Base-by-base conservation (phyloP, 202 grass and related monocot species). In the Hordeum pubiflorum region DNA sequence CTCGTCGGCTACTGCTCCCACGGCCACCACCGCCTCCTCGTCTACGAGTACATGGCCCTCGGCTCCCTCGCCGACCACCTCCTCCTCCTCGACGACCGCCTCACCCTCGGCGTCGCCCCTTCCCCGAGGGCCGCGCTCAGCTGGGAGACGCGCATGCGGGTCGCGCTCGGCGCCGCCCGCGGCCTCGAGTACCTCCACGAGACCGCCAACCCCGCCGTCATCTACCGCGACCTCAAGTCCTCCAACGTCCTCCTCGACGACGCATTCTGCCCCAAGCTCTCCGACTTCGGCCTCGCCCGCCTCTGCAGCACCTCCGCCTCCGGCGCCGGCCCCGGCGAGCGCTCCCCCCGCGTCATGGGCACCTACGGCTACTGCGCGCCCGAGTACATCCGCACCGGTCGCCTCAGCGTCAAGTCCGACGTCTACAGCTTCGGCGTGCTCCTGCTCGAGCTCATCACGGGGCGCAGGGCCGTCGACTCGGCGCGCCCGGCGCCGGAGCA, bases 221-320 rank as follows among this genome's bases (percentile, higher is more conserved):
- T 73, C 69, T 73, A 73, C 69, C 69, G 69, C 15, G 69, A 73
- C 69, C 69, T 73, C 44, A 73, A 73, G 69, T 32, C 69, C 69
- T 73, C 69, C 14, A 73, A 73, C 69, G 69, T 98, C 38, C 83
- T 98, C 29, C 82, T 98, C 3, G 92, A 93, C 58, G 65, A 91
- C 86, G 77, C 74, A 1, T 95, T 82, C 86, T 91, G 92, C 78
- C 86, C 95, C 55, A 93, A 91, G 82, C 82, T 95, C 63, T 95
- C 95, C 56, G 95, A 98, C 85, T 98, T 98, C 72, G 95, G 95
- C 4, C 92, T 98, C 9, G 95, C 92, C 62, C 94, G 91, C 82
- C 85, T 86, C 17, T n/a, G 15, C 50, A n/a, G 50, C 50, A 18
- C 50, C 50, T 54, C 50, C 40, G 88, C 86, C 22, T 90, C 95